Conservation (phyloP, 148 eudicot species). For the Camellia lanceoleosa region DNA sequence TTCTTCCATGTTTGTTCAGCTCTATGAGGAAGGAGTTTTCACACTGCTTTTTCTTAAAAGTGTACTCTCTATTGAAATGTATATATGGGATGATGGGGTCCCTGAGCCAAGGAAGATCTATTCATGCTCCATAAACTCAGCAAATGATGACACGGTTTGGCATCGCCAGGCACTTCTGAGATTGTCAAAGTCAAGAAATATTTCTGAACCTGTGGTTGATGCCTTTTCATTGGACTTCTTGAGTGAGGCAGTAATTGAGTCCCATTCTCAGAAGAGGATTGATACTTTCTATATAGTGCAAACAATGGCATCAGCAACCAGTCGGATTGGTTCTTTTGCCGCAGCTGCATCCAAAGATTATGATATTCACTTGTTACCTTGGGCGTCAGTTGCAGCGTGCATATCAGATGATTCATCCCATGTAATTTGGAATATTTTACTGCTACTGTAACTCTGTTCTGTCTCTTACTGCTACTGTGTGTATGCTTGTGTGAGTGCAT, state of each 20-base stretch:
- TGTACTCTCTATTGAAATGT: constrained; percentile 80
- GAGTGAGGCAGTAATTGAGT: constrained; percentile 58
- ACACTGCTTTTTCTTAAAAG: constrained; percentile 82
- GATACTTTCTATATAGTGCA: constrained; percentile 82
- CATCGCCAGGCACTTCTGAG: constrained; percentile 91
- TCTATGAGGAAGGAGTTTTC: constrained; percentile 86
- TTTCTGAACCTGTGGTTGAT: constrained; percentile 52
- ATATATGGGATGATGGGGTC: constrained; percentile 79
- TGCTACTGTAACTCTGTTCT: background rate
- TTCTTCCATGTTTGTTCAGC: constrained; percentile 74
- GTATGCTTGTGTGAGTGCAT: background rate
- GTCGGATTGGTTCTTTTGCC: constrained; percentile 93
- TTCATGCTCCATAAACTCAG: constrained; percentile 74
- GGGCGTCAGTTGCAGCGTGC: constrained; percentile 98
- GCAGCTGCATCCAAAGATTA: constrained; percentile 73
- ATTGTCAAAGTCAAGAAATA: constrained; percentile 49
- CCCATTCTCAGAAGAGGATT: constrained; percentile 41
- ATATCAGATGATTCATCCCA: constrained; percentile 54
- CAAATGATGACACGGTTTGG: constrained; percentile 49
- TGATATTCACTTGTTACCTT: constrained; percentile 90
- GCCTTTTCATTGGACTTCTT: constrained; percentile 71
- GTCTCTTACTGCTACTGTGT: background rate
- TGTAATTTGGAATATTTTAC: constrained; percentile 31
- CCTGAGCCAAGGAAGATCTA: constrained; percentile 65
- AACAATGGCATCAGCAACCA: constrained; percentile 84